phyloP scores from a whole-genome alignment of 2,329 filamentous ascomycete species.

The Exophiala viscosa region DNA sequence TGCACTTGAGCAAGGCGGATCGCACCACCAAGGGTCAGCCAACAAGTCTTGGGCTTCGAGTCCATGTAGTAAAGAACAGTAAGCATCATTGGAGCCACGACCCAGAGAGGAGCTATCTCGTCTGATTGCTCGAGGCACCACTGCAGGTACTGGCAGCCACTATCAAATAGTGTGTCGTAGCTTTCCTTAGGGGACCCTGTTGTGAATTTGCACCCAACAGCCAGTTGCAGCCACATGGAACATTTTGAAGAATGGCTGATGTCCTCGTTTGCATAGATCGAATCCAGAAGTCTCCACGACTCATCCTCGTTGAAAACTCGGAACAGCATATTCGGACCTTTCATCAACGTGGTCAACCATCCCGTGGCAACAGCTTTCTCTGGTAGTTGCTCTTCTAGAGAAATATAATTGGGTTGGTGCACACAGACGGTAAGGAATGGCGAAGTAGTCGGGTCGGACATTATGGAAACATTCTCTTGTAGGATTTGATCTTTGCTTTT shows the following conservation, averaged over 20 bases:
- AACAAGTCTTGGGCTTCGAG: not conserved
- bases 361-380: not conserved
- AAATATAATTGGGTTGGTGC: not conserved
- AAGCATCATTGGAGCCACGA: not conserved
- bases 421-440: not conserved
- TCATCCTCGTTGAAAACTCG: not conserved
- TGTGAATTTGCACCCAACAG: not conserved
- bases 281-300: conserved; percentile 1
- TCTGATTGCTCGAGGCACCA: conserved; percentile 6
- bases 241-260: not conserved
- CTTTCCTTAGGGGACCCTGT: not conserved
- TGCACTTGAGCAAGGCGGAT: conserved; percentile 7
- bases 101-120: conserved; percentile 3
- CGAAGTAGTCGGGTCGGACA: not conserved
- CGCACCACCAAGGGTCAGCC: conserved; percentile 1
- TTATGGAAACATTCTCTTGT: not conserved
- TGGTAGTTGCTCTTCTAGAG: conserved; percentile 1
- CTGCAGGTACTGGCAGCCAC: conserved; percentile 1
- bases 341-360: conserved; percentile 1
- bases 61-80: not conserved
- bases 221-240: conserved; percentile 3
- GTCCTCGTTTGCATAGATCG: conserved; percentile 1
- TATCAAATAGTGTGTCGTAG: not conserved
- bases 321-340: conserved; percentile 1
- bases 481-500: not conserved